phyloP scores from a whole-genome alignment of 768 basidiomycete genomes.

The Strobilomyces echinocephalus region DNA sequence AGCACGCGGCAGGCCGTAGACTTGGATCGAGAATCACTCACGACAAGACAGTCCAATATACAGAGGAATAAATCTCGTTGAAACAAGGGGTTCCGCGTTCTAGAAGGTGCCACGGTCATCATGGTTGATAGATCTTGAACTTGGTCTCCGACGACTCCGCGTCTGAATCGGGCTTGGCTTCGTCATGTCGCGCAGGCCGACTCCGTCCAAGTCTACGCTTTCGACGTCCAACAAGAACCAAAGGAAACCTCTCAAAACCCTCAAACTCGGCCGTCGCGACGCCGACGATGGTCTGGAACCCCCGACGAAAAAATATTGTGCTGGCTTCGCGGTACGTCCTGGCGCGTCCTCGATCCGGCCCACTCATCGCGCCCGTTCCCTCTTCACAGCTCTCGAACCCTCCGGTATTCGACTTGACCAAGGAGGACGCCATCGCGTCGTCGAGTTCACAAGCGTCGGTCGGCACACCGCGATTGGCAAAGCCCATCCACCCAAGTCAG shows the following conservation, averaged over 20 bases:
- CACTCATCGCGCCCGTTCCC: not conserved
- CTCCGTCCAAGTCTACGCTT: not conserved
- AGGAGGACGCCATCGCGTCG: slow-evolving; percentile 6
- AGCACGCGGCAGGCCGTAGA: not conserved
- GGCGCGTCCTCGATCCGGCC: not conserved
- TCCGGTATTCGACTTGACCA: slow-evolving; percentile 21
- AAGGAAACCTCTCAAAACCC: not conserved
- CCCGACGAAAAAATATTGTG: slow-evolving; percentile 19
- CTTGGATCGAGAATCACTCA: no score
- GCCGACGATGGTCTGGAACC: slow-evolving; percentile 14
- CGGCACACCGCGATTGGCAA: not conserved
- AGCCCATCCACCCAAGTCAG: not conserved
- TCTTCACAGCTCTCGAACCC: slow-evolving; percentile 17
- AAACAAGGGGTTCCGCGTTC: not conserved
- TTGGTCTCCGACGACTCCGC: no score
- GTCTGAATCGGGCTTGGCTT: no score
- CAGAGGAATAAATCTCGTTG: not conserved
- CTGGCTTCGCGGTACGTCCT: slow-evolving; percentile 7
- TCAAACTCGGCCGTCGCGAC: not conserved
- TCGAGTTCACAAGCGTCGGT: slow-evolving; percentile 6
- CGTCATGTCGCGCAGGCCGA: not conserved
- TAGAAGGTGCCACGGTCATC: no score
- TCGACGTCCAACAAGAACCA: not conserved
- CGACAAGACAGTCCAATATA: not conserved
- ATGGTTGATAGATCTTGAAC: no score